These are phyloP conservation scores for Afroboletus lepidellus DNA, from an alignment of 1,284 basidiomycete species.

Conservation along the genomic window DNA sequence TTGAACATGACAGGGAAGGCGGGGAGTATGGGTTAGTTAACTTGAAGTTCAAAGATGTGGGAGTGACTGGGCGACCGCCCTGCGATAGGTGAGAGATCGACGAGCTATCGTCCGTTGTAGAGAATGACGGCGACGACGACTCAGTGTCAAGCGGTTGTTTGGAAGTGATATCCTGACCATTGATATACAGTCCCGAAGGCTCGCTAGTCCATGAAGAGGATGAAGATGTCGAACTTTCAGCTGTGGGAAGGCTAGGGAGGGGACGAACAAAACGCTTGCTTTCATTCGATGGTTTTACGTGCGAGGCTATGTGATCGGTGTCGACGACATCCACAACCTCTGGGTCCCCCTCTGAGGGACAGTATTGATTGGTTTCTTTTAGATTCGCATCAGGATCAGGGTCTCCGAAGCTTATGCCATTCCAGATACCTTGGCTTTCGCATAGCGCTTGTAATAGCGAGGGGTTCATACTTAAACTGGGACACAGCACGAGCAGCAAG, in stretches of 20 bases:
- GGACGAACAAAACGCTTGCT: slow-evolving; percentile 24
- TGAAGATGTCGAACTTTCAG: slow-evolving; percentile 5
- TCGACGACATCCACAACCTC: background rate
- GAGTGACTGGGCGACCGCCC: slow-evolving; percentile 34
- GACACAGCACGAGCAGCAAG: slow-evolving; percentile 75
- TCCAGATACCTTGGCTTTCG: slow-evolving; percentile 69
- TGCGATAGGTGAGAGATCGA: slow-evolving; percentile 32
- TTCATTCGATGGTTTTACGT: slow-evolving; percentile 10
- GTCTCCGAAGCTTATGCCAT: slow-evolving; percentile 24
- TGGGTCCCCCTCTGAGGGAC: background rate
- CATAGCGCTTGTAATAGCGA: slow-evolving; percentile 69
- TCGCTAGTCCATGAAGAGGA: slow-evolving; percentile 9
- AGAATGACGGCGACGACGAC: slow-evolving; percentile 25
- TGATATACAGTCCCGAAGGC: slow-evolving; percentile 6
- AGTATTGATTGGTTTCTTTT: slow-evolving; percentile 1
- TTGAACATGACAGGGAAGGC: slow-evolving; percentile 45
- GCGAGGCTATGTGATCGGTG: background rate
- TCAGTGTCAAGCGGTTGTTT: slow-evolving; percentile 20
- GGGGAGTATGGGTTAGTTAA: slow-evolving; percentile 35
- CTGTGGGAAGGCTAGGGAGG: slow-evolving; percentile 27
- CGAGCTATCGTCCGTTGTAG: slow-evolving; percentile 31
- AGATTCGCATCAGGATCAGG: slow-evolving; percentile 8
- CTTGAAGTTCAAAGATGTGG: slow-evolving; percentile 39
- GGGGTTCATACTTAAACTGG: slow-evolving; percentile 79
- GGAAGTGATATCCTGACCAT: slow-evolving; percentile 2